Base-by-base conservation (phyloP, 352 stramenopile species). In the Plasmopara halstedii region DNA sequence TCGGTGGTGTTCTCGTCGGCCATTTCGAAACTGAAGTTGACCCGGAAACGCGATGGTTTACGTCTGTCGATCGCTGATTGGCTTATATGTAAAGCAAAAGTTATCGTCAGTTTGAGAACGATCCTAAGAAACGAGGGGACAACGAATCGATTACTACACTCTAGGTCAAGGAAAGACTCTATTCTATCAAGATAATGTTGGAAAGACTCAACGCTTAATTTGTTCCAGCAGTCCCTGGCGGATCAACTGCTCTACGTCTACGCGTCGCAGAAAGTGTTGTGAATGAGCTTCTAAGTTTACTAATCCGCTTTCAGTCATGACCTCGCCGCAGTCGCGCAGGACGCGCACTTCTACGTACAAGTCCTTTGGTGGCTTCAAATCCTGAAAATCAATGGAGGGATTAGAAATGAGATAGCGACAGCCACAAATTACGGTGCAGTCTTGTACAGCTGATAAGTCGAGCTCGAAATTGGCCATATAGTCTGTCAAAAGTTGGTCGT, bases 271-370 rank as follows among this genome's bases (percentile, higher is more conserved):
- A 35, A 94, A 93, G 46, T 96, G 83, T 33, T 84, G 92, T 33
- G 80, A 93, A 53, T 94, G 88, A 11, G 62, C 72, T 32, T 88
- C 65, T 25, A 96, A 61, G 58, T 94, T 90, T 40, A 96, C 73
- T 38, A 88, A 46, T 4, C 79, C 87, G 56, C 77, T 91, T 56
- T 96, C 86, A 11, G 86, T 96, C 72, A 95, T 93, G 50, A 96
- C 78, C 56, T 96, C 87, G 41, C 82, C 83, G 44, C 83, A 94
- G 57, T 94, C 81, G 38, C 78, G 71, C 50, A 95, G 59, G 33
- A 94, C 83, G 43, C 85, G 84, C 40, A 96, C 85, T 62, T 95
- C 82, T 10, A 95, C 70, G 53, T 85, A 95, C 53, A 96, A 70
- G 42, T 96, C 85, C 66, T 94, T 94, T 6, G 87, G 87, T 17